A percentile compares a stretch with the other conserved stretches of the same genome.
phyloP scores from a whole-genome alignment of 208 protist genomes.

The Angomonas deanei region DNA sequence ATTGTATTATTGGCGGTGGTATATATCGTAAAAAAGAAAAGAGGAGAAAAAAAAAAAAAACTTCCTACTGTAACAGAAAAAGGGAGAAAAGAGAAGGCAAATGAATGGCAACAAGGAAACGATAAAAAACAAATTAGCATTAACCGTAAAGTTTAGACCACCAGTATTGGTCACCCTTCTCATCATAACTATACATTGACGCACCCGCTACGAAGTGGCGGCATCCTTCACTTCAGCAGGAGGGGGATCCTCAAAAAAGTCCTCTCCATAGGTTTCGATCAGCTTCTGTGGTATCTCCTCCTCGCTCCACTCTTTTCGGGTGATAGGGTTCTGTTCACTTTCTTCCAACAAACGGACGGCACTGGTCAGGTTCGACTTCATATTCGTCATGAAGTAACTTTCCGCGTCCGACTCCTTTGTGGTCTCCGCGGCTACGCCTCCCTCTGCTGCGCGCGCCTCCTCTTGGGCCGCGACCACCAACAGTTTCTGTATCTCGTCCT shows the following conservation, averaged over 20 bases:
- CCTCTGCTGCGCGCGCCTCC: conserved; percentile 10
- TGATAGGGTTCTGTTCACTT: not conserved
- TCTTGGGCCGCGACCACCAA: conserved; percentile 39
- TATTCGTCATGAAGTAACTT: not conserved
- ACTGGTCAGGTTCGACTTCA: not conserved
- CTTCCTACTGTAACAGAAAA: not conserved
- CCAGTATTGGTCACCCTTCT: no score
- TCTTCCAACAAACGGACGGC: not conserved
- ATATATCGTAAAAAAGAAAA: conserved; percentile 1
- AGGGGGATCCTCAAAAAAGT: not conserved
- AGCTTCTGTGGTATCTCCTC: not conserved
- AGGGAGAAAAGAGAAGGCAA: not conserved
- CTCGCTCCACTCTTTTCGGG: not conserved
- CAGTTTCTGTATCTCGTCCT: conserved; percentile 24
- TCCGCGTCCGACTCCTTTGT: not conserved
- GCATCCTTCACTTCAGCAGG: no score
- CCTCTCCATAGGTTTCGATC: not conserved
- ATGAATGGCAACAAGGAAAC: not conserved
- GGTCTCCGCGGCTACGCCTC: not conserved
- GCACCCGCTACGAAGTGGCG: no score
- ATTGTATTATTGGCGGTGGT: not conserved
- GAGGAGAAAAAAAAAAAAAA: conserved; percentile 14
- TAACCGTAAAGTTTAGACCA: no score
- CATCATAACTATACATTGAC: no score
- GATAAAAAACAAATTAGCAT: not conserved